Evolutionary conservation across 495 filamentous ascomycete species (phyloP).

Genomic region (Neurospora sp.): DNA sequence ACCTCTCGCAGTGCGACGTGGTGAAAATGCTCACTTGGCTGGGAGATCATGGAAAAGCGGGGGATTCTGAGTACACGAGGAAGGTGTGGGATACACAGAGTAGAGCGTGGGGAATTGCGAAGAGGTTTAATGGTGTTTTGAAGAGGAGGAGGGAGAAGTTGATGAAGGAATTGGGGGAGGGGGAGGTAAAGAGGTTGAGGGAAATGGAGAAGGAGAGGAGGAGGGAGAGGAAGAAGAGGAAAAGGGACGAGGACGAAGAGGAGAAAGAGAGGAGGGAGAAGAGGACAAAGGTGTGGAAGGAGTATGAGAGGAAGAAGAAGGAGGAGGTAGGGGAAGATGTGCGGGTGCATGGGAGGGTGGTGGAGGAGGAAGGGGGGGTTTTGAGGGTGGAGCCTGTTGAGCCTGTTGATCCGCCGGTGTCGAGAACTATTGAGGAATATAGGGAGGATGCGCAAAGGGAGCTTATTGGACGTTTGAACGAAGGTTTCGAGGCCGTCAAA

Average conservation of each 20-base stretch:
- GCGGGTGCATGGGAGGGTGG: no score
- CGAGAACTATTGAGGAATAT: background rate
- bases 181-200: background rate
- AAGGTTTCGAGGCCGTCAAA: background rate
- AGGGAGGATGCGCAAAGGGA: no score
- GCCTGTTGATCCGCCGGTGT: background rate
- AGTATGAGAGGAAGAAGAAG: no score
- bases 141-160: background rate
- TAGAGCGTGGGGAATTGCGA: background rate
- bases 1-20: accelerated
- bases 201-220: background rate
- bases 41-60: accelerated
- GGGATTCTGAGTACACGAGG: accelerated
- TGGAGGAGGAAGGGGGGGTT: background rate
- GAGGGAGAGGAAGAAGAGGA: background rate
- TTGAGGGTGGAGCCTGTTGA: background rate
- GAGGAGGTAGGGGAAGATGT: no score
- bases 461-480: background rate
- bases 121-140: background rate
- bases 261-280: background rate
- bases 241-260: background rate
- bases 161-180: background rate
- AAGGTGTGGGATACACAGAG: background rate
- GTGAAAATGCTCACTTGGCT: background rate
- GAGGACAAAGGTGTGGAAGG: no score